Percentiles rank a stretch among this genome's conserved stretches.
Conservation (phyloP, 768 basidiomycete genomes). For the Pleurotus tuber-regium region DNA sequence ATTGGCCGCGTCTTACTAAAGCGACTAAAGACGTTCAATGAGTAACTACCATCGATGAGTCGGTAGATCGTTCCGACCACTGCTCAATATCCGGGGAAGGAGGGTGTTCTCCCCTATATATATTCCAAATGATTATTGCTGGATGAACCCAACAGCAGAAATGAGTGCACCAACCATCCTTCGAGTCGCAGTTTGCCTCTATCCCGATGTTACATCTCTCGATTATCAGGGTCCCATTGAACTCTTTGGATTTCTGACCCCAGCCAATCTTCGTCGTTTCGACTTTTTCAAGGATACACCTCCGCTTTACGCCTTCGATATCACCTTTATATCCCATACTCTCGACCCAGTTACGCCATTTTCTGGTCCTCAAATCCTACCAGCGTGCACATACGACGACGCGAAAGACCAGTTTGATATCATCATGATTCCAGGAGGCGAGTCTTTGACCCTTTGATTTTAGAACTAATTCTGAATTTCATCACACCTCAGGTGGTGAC, state of each 20-base stretch:
- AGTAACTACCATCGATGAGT: too few relatives aligned
- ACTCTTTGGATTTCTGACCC: slow-evolving; percentile 12
- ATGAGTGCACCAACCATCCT: neutral
- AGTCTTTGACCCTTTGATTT: neutral
- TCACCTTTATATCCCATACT: neutral
- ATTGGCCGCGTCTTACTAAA: too few relatives aligned
- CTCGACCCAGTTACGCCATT: neutral
- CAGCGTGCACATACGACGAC: neutral
- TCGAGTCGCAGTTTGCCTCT: slow-evolving; percentile 24
- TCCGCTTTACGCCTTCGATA: neutral
- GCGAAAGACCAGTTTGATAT: neutral
- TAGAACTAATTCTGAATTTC: neutral
- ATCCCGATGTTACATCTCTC: slow-evolving; percentile 20
- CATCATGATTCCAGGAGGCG: neutral
- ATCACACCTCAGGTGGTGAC: neutral
- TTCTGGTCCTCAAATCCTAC: neutral
- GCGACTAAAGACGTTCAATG: too few relatives aligned
- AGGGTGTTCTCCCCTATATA: too few relatives aligned
- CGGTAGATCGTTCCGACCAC: too few relatives aligned
- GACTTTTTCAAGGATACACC: neutral
- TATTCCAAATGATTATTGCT: too few relatives aligned
- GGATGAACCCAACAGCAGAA: too few relatives aligned
- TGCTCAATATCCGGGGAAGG: too few relatives aligned
- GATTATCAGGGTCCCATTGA: slow-evolving; percentile 28
- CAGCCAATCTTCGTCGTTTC: neutral